Base-by-base conservation (phyloP, 805 yeast genomes). In the Metschnikowia santaceciliae region DNA sequence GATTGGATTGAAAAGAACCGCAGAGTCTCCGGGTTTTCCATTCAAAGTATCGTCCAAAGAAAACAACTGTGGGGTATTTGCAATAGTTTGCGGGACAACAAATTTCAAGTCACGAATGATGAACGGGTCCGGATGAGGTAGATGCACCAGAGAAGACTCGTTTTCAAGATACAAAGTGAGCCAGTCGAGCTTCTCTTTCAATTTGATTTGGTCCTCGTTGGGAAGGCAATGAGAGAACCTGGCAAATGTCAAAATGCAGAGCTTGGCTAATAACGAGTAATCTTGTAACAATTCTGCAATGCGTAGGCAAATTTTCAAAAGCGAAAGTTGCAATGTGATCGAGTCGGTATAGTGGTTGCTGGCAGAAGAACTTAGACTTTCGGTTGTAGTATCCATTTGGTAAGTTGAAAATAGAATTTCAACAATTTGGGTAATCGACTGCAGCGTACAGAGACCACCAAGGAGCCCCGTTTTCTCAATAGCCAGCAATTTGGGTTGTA, bases 51-150 rank as follows among this genome's bases (percentile, higher is more conserved):
- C 46, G 8, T 47, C 54, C 36, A 46, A 48, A n/a, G 49, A 51
- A 8, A 32, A 47, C 38, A 36, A 48, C 40, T 23, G 45, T 19
- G 50, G 47, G 32, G 32, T 5, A 26, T 15, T 49, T 11, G 51
- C 36, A 23, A 47, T 10, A n/a, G 35, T 17, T 17, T 50, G 37
- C 51, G 43, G 48, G 10, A 50, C 49, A 32, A 46, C 40, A 15
- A 81, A 63, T 20, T 65, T 61, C 8, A 83, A 69, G 26, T 74
- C 77, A 53, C 91, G 71, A 1, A 88, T 69, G 7, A 92, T 50
- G 50, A 74, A 77, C 0, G 84, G 82, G 64, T 92, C 97, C 88
- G 96, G 88, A 60, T 88, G 89, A 0, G 72, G 67, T 10, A 68
- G 54, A 1, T 57, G 58, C 11, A 72, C 56, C 7, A 61, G 51